These are phyloP conservation scores for Acanthochlamys bracteata DNA, from an alignment of 106 monocot species.

Conservation along the genomic window DNA sequence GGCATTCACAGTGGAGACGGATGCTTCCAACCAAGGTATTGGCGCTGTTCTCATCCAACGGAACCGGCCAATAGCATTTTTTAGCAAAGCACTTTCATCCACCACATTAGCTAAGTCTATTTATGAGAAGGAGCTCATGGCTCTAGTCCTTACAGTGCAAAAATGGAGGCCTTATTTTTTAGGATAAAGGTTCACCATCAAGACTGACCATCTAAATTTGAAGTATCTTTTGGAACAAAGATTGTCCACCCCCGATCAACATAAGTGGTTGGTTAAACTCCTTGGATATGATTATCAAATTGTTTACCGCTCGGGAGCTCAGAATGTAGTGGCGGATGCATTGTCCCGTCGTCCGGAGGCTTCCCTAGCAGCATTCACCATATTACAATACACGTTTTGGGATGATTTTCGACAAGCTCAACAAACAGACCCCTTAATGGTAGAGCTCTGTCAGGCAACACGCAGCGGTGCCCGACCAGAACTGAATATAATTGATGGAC, in stretches of 20 bases:
- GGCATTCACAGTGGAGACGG: not conserved
- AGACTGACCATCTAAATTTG: not conserved
- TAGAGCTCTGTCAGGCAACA: no score
- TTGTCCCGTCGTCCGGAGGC: not conserved
- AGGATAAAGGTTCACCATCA: not conserved
- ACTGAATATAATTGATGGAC: not conserved
- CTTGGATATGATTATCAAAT: constrained; percentile 2
- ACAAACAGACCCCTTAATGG: not conserved
- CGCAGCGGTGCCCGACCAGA: no score
- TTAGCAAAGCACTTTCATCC: not conserved
- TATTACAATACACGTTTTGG: not conserved
- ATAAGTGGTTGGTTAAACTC: not conserved
- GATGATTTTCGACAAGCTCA: not conserved
- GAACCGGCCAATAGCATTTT: not conserved
- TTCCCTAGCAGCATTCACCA: not conserved
- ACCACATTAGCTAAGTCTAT: not conserved
- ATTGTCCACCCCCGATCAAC: not conserved
- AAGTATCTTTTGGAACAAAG: constrained; percentile 2
- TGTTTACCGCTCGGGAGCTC: not conserved
- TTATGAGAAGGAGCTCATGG: not conserved
- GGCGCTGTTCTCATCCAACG: not conserved
- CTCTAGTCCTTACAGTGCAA: not conserved
- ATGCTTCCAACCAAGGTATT: not conserved
- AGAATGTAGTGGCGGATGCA: constrained; percentile 1
- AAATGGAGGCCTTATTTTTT: not conserved